Percentiles rank a stretch among this genome's conserved stretches.
These are phyloP conservation scores for Blastobotrys malaysiensis DNA, from an alignment of 1,139 yeast genomes.

Conservation along the genomic window DNA sequence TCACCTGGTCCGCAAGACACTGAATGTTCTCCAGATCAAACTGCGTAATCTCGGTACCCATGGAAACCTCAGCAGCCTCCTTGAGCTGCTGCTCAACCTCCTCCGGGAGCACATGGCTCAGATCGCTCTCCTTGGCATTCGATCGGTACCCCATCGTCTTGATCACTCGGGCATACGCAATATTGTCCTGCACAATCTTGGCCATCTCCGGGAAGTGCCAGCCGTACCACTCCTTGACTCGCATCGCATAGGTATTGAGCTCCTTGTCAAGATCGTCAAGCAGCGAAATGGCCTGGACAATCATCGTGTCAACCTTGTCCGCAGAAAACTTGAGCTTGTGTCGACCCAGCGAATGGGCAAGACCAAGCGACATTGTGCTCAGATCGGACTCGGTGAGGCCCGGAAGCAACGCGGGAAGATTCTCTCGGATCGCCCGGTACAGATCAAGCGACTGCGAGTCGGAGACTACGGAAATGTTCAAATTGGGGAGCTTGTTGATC, in stretches of 20 bases:
- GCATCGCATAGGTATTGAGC: conserved; percentile 95
- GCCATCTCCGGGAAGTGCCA: conserved; percentile 99
- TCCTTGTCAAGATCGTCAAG: conserved; percentile 97
- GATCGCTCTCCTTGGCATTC: conserved; percentile 81
- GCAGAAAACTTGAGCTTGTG: conserved; percentile 96
- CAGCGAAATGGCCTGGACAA: conserved; percentile 96
- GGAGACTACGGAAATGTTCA: conserved; percentile 81
- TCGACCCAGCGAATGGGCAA: conserved; percentile 91
- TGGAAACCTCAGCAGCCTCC: conserved; percentile 94
- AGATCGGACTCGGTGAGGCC: conserved; percentile 82
- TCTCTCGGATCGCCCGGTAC: conserved; percentile 91
- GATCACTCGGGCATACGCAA: conserved; percentile 69
- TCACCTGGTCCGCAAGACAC: conserved; percentile 90
- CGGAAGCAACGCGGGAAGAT: conserved; percentile 88
- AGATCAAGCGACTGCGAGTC: conserved; percentile 94
- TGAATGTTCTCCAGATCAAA: conserved; percentile 79
- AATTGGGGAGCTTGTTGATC: conserved; percentile 81
- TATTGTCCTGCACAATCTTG: conserved; percentile 91
- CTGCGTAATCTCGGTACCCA: conserved; percentile 97
- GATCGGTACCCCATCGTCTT: conserved; percentile 93
- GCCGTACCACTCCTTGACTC: conserved; percentile 98
- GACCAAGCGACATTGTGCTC: conserved; percentile 92
- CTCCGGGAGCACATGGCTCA: conserved; percentile 89
- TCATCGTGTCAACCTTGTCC: conserved; percentile 97
- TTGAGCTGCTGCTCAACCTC: conserved; percentile 48